A percentile compares a stretch with the other conserved stretches of the same genome.
Conservation (phyloP, 2,329 filamentous ascomycete genomes). For the Ceratocystis destructans region DNA sequence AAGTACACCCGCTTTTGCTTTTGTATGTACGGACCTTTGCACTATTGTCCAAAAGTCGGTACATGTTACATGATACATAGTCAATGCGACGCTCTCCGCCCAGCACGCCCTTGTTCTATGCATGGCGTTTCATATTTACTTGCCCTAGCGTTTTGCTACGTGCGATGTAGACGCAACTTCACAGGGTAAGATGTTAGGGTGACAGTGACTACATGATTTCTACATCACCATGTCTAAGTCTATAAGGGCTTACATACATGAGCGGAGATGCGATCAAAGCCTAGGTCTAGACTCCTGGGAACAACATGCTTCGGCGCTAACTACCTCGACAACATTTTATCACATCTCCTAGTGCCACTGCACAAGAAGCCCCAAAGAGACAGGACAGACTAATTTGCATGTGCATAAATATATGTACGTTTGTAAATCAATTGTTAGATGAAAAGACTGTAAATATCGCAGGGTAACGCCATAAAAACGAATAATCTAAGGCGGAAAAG, state of each 20-base stretch:
- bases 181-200: background rate
- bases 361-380: background rate
- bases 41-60: conserved; percentile 4
- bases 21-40: conserved; percentile 5
- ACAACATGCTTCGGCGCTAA: too few relatives aligned
- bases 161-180: background rate
- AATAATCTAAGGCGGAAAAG: background rate
- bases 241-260: too few relatives aligned
- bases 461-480: background rate
- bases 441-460: conserved; percentile 2
- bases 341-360: background rate
- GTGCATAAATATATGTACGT: background rate
- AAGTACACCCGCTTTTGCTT: background rate
- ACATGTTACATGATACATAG: background rate
- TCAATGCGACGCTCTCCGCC: background rate
- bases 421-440: conserved; percentile 6
- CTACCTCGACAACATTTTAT: background rate
- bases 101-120: background rate
- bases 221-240: too few relatives aligned
- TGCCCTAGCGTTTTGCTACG: background rate
- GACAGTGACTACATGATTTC: too few relatives aligned
- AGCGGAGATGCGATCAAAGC: too few relatives aligned
- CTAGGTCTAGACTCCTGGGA: too few relatives aligned
- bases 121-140: background rate
- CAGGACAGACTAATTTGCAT: background rate